These are phyloP conservation scores for Colletotrichum sp. DNA, from an alignment of 2,329 filamentous ascomycete genomes.

Conservation along the genomic window DNA sequence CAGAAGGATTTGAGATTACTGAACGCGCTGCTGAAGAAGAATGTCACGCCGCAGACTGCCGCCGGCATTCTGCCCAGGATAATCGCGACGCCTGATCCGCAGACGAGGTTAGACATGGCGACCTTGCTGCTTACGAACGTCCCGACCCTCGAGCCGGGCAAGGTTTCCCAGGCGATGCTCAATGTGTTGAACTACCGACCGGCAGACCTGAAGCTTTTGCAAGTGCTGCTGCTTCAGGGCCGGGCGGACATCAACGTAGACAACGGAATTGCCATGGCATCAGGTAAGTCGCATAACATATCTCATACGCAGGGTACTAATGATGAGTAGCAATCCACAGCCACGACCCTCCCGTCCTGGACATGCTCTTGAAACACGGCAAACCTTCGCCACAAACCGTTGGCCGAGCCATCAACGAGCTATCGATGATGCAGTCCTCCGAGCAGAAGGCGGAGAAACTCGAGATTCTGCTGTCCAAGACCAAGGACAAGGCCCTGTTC, in stretches of 20 bases:
- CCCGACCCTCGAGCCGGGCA: constrained; percentile 44
- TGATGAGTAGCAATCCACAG: constrained; percentile 40
- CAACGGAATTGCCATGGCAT: constrained; percentile 46
- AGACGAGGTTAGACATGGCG: constrained; percentile 51
- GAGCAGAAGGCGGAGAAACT: constrained; percentile 56
- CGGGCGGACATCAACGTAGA: constrained; percentile 58
- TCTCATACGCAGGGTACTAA: background rate
- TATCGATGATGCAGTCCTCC: constrained; percentile 49
- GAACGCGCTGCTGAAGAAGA: constrained; percentile 47
- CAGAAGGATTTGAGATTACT: constrained; percentile 54
- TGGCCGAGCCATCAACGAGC: constrained; percentile 43
- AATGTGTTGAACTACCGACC: constrained; percentile 47
- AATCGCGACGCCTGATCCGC: constrained; percentile 49
- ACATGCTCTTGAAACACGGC: constrained; percentile 51
- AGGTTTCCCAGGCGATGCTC: constrained; percentile 49
- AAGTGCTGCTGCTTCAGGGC: constrained; percentile 54
- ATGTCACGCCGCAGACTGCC: constrained; percentile 51
- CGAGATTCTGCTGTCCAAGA: constrained; percentile 48
- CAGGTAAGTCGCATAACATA: constrained; percentile 29
- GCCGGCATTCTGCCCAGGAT: constrained; percentile 53
- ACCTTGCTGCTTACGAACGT: constrained; percentile 51
- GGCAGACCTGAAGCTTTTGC: constrained; percentile 55
- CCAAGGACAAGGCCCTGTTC: constrained; percentile 47
- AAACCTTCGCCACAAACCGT: constrained; percentile 50
- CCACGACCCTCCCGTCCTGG: constrained; percentile 53